Percentiles rank a stretch among this genome's conserved stretches.
Conservation (phyloP, 2,329 filamentous ascomycete genomes). For the Trichoderma lentiforme region DNA sequence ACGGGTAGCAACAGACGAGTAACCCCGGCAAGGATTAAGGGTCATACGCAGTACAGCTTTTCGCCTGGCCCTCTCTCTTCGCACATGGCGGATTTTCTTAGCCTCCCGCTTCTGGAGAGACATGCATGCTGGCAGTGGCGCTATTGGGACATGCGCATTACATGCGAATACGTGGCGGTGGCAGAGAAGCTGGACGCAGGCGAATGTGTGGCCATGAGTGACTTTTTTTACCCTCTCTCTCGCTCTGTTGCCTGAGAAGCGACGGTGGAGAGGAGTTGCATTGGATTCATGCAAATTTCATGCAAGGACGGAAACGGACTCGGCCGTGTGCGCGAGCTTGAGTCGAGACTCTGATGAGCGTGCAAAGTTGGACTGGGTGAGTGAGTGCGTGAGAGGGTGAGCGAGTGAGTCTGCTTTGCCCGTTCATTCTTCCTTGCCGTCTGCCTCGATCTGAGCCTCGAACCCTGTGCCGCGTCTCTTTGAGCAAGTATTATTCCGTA, state of each 20-base stretch:
- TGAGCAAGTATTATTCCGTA: neutral
- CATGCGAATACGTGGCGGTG: constrained; percentile 15
- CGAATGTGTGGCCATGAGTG: neutral
- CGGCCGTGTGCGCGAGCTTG: neutral
- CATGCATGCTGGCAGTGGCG: constrained; percentile 11
- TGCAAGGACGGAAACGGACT: neutral
- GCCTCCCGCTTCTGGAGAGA: constrained; percentile 7
- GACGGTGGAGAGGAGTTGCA: neutral
- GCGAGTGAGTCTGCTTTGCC: neutral
- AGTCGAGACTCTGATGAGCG: neutral
- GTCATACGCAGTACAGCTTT: neutral
- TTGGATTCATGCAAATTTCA: constrained; percentile 5
- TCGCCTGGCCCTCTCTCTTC: neutral
- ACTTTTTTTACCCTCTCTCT: neutral
- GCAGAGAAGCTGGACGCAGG: constrained; percentile 8
- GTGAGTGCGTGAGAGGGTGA: neutral
- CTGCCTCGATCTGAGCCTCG: neutral
- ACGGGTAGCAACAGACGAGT: neutral
- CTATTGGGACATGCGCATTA: neutral
- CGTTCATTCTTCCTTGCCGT: neutral
- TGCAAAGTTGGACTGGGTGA: neutral
- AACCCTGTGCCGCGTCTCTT: neutral
- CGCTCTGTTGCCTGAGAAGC: neutral
- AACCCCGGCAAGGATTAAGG: neutral
- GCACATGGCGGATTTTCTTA: neutral